A percentile compares a stretch with the other conserved stretches of the same genome.
phyloP scores from a whole-genome alignment of 2,329 filamentous ascomycete species.

The Colletotrichum acutatum region DNA sequence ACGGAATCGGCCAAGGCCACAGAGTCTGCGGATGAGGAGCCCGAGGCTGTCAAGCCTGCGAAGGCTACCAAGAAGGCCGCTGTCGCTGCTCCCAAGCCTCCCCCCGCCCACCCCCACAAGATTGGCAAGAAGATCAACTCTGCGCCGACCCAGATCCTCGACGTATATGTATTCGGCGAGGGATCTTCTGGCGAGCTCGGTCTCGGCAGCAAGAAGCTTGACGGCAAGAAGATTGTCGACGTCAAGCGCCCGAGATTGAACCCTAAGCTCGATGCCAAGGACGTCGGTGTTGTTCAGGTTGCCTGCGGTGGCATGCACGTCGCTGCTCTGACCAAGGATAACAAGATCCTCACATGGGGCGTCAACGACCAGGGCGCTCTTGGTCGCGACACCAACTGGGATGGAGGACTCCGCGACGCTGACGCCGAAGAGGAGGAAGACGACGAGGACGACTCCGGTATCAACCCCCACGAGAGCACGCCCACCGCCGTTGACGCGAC shows the following conservation, averaged over 20 bases:
- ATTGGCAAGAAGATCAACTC: slow-evolving; percentile 59
- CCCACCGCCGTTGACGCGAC: slow-evolving; percentile 70
- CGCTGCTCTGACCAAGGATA: slow-evolving; percentile 80
- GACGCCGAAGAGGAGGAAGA: slow-evolving; percentile 51
- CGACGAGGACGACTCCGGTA: slow-evolving; percentile 70
- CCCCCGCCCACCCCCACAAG: slow-evolving; percentile 29
- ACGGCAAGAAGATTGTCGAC: slow-evolving; percentile 71
- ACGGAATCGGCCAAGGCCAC: slow-evolving; percentile 32
- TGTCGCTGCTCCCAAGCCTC: slow-evolving; percentile 30
- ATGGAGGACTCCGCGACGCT: slow-evolving; percentile 69
- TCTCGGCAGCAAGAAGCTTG: slow-evolving; percentile 74
- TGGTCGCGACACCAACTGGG: slow-evolving; percentile 77
- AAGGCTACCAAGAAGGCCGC: slow-evolving; percentile 35
- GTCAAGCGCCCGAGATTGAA: slow-evolving; percentile 81
- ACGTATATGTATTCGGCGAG: slow-evolving; percentile 85
- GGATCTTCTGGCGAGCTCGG: slow-evolving; percentile 85
- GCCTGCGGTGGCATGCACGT: slow-evolving; percentile 87
- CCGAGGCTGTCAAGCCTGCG: slow-evolving; percentile 26
- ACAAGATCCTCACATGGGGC: slow-evolving; percentile 87
- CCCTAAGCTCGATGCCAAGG: slow-evolving; percentile 63
- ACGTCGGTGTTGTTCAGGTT: slow-evolving; percentile 77
- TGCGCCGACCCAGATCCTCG: slow-evolving; percentile 70
- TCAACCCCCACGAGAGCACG: slow-evolving; percentile 79
- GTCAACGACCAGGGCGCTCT: slow-evolving; percentile 88
- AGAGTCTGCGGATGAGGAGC: slow-evolving; percentile 17